These are phyloP conservation scores for Tetraselmis striata DNA, from an alignment of 139 green algal species.

Conservation along the genomic window DNA sequence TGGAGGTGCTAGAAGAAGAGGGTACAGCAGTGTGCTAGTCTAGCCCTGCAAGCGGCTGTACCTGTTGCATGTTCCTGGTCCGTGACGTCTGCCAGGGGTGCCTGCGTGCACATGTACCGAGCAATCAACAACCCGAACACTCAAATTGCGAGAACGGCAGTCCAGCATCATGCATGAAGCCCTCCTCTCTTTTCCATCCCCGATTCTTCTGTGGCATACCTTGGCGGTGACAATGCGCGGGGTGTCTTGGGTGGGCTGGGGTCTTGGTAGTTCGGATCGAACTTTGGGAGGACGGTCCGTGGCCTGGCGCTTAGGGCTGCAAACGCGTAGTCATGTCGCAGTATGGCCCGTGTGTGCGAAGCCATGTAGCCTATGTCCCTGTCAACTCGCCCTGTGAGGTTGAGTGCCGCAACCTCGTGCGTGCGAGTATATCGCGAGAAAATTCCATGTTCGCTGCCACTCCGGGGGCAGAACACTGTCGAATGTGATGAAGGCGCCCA, in stretches of 20 bases:
- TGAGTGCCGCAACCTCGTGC: neutral
- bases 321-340: neutral
- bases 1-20: too few species aligned
- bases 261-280: neutral
- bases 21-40: too few species aligned
- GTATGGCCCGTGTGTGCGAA: neutral
- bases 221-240: neutral
- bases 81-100: neutral
- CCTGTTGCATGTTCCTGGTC: neutral
- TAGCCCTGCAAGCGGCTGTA: too few species aligned
- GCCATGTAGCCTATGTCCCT: neutral
- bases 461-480: neutral
- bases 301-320: neutral
- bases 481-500: neutral
- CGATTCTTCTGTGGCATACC: too few species aligned
- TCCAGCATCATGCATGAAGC: too few species aligned
- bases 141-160: too few species aligned
- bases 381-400: neutral
- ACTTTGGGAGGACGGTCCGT: neutral
- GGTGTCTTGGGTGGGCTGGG: neutral
- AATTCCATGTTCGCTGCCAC: neutral
- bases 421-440: neutral
- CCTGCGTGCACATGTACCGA: too few species aligned
- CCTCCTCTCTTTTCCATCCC: too few species aligned
- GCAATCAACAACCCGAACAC: too few species aligned